Evolutionary conservation across 75 land plant genomes (phyloP), one percentile per base, ranked within the genome.

Genomic region (Cunninghamia lanceolata): DNA sequence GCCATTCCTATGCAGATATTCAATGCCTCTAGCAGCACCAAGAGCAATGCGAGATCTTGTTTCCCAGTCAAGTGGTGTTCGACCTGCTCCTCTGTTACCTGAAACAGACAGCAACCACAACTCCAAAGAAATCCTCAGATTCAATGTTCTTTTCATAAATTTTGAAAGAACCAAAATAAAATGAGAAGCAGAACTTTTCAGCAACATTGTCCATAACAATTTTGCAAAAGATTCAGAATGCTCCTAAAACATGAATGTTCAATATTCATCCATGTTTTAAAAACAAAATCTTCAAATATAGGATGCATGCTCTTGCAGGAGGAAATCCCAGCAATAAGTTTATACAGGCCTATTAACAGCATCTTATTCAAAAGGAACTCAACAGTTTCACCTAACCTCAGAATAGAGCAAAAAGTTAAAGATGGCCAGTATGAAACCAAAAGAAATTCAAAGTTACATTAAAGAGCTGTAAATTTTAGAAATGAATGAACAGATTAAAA

Each of bases 31-130:
- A 4, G 98, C 97, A 13, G 95, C 91, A 7, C 94, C 94, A 13
- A 94, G 91, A 28, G 98, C 96, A 53, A 96, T 96, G 15, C 87
- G 71, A 4, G 91, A 86, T 45, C 98, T 83, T 17, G 92, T 87
- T 32, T 89, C 93, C 98, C 97, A 96, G 79, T 91, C 94, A 84
- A 96, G 86, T 15, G 97, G 95, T 19, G 93, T 94, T 50, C 95
- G 88, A 16, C 93, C 88, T 10, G 92, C 87, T 66, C 95, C 95
- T 86, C 92, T 88, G 88, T 88, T 94, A 13, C 98, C 98, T 96
- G 90, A 52, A 63, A 84, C 59, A 82, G 38, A 84, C 78, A n/a
- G 85, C 68, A 34, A 86, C 50, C 25, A 71, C 84, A 63, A 88
- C 90, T 70, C 78, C 82, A 36, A 88, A 84, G 19, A 17, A 82